A percentile compares a stretch with the other conserved stretches of the same genome.
phyloP scores from a whole-genome alignment of 2,329 filamentous ascomycete species.

The Zalaria sp. region DNA sequence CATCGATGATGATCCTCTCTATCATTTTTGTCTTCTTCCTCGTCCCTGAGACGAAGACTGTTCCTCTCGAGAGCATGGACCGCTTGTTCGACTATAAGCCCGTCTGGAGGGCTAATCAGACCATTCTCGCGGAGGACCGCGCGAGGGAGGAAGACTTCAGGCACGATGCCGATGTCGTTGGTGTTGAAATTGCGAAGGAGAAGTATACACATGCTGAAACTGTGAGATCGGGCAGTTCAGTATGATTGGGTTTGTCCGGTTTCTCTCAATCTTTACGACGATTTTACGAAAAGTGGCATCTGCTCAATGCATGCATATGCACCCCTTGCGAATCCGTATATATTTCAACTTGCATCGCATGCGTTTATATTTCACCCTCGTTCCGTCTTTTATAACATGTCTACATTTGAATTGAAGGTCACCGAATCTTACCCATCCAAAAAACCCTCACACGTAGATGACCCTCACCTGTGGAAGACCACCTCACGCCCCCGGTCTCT shows the following conservation, averaged over 20 bases:
- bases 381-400: too few relatives aligned
- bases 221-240: not conserved
- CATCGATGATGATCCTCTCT: slow-evolving; percentile 29
- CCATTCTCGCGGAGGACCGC: slow-evolving; percentile 21
- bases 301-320: too few relatives aligned
- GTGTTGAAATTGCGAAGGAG: slow-evolving; percentile 19
- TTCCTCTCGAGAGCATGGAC: slow-evolving; percentile 33
- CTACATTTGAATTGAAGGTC: too few relatives aligned
- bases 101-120: slow-evolving; percentile 23
- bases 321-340: too few relatives aligned
- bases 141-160: slow-evolving; percentile 26
- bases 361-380: too few relatives aligned
- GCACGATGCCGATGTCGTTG: slow-evolving; percentile 23
- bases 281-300: too few relatives aligned
- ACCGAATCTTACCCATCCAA: too few relatives aligned
- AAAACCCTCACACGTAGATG: too few relatives aligned
- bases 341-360: too few relatives aligned
- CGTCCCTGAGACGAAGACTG: slow-evolving; percentile 27
- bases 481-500: slow-evolving; percentile 39
- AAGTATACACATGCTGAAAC: not conserved
- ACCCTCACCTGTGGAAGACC: too few relatives aligned
- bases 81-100: slow-evolving; percentile 31
- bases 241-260: too few relatives aligned
- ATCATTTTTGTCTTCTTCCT: slow-evolving; percentile 32
- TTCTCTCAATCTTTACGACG: too few relatives aligned